phyloP scores from a whole-genome alignment of 306 rosid species.

The Comarum palustre region DNA sequence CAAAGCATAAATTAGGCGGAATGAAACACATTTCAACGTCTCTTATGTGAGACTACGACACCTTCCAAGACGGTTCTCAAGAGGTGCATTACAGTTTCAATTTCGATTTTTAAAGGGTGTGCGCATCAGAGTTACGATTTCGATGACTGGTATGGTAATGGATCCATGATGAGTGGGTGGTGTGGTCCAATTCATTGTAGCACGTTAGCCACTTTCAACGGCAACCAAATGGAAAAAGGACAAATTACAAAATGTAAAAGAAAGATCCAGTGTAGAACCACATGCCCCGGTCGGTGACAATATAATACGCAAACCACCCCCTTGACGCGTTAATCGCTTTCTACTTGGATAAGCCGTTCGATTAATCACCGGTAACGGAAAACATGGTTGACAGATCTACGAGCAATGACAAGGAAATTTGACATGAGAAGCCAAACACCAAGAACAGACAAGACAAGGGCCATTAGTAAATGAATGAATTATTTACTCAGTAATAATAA shows the following conservation, averaged over 20 bases:
- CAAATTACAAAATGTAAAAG: neutral
- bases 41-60: neutral
- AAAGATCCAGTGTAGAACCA: neutral
- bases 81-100: too few relatives aligned
- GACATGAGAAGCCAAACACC: neutral
- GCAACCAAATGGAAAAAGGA: neutral
- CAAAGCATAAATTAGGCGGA: neutral
- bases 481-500: slow-evolving; percentile 26
- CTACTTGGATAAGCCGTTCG: neutral
- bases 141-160: too few relatives aligned
- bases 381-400: too few relatives aligned
- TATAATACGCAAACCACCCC: neutral
- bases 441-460: neutral
- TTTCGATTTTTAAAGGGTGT: too few relatives aligned
- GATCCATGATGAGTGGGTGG: neutral
- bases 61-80: neutral
- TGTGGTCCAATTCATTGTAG: neutral
- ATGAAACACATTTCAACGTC: neutral
- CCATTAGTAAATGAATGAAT: slow-evolving; percentile 17
- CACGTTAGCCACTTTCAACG: neutral
- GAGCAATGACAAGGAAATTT: too few relatives aligned
- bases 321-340: too few relatives aligned
- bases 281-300: neutral
- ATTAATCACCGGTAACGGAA: neutral
- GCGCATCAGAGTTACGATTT: neutral